Evolutionary conservation across 371 early-diverging fungal genomes (phyloP).

Genomic region (Actinomortierella ambigua): DNA sequence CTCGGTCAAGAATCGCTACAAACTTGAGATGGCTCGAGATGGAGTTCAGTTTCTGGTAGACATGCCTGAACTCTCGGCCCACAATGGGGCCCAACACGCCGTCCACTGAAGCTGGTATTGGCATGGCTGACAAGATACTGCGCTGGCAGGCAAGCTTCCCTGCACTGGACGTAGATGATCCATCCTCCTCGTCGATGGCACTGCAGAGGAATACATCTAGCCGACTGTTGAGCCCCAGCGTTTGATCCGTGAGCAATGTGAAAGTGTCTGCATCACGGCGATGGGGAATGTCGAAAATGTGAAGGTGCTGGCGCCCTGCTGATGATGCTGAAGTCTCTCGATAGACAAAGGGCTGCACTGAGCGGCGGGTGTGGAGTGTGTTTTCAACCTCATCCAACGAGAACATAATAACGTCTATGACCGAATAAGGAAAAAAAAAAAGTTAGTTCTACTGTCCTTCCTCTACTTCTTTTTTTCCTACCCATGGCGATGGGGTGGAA

Average conservation of each 20-base stretch:
- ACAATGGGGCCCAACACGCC: conserved; percentile 19
- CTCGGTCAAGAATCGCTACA: conserved; percentile 52
- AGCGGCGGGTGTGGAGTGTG: too few species aligned
- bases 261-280: conserved; percentile 47
- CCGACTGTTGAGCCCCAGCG: conserved; percentile 38
- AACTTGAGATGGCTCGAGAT: conserved; percentile 33
- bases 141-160: conserved; percentile 13
- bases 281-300: conserved; percentile 31
- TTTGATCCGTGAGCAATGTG: conserved; percentile 53
- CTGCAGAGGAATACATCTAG: conserved; percentile 55
- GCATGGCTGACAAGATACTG: conserved; percentile 19
- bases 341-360: not conserved
- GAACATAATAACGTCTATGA: too few species aligned
- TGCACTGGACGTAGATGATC: not conserved
- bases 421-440: too few species aligned
- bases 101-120: conserved; percentile 27
- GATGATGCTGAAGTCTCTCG: not conserved
- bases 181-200: conserved; percentile 12
- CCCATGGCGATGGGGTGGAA: not conserved
- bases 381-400: too few species aligned
- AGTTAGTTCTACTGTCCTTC: too few species aligned
- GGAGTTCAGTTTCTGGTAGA: conserved; percentile 14
- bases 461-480: too few species aligned
- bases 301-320: conserved; percentile 42
- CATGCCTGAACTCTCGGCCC: conserved; percentile 24